Conservation (phyloP, 2,329 filamentous ascomycete species). For the Fusarium illudens region DNA sequence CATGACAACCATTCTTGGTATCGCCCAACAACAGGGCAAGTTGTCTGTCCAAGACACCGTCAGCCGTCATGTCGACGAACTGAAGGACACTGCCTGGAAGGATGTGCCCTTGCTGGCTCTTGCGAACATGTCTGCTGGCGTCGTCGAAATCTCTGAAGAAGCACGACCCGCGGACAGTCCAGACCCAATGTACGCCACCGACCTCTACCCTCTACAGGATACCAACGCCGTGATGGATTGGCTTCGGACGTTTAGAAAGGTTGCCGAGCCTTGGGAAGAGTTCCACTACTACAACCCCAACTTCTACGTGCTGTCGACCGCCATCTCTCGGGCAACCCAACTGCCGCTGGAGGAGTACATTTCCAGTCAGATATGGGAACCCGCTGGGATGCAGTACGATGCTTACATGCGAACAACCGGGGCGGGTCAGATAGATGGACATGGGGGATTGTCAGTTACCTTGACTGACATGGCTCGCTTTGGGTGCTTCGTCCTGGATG, state of each 20-base stretch:
- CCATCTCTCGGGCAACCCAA: conserved; percentile 21
- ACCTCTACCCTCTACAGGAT: conserved; percentile 24
- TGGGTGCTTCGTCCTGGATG: conserved; percentile 25
- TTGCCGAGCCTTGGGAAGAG: conserved; percentile 31
- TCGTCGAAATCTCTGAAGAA: conserved; percentile 26
- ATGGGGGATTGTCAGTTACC: conserved; percentile 20
- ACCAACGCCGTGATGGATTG: conserved; percentile 21
- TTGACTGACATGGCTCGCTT: conserved; percentile 28
- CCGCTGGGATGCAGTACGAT: conserved; percentile 31
- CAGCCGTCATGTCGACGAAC: conserved; percentile 18
- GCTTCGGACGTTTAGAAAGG: conserved; percentile 23
- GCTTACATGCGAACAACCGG: conserved; percentile 28
- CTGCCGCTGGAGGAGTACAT: conserved; percentile 23
- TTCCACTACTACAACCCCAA: conserved; percentile 37
- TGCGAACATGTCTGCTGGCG: conserved; percentile 25
- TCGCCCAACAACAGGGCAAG: conserved; percentile 25
- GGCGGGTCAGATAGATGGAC: conserved; percentile 26
- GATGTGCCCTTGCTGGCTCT: conserved; percentile 27
- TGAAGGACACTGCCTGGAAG: conserved; percentile 22
- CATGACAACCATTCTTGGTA: conserved; percentile 17
- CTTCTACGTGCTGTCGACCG: conserved; percentile 24
- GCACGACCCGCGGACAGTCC: conserved; percentile 21
- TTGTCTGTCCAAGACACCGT: conserved; percentile 21
- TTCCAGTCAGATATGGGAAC: conserved; percentile 27
- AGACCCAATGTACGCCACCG: conserved; percentile 29